Base-by-base conservation (phyloP, 1,284 basidiomycete species). In the Paramarasmius palmivorus region DNA sequence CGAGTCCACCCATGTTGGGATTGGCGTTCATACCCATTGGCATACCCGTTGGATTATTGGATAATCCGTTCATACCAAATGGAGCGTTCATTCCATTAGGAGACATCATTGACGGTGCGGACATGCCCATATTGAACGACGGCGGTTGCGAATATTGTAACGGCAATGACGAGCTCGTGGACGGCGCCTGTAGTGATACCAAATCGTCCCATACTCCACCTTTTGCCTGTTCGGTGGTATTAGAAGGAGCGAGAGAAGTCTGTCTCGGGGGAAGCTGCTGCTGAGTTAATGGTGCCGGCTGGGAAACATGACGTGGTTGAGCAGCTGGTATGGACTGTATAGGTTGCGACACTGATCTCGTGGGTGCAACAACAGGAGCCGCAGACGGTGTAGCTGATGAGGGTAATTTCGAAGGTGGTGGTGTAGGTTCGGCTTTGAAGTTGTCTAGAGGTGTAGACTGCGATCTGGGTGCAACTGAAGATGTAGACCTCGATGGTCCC, bases 171-270 rank as follows among this genome's bases (percentile, higher is more conserved):
- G 81, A 77, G 39, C 70, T 72, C 34, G 73, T 61, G 1, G 76
- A 65, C 4, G 78, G 66, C 2, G 59, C 66, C 56, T 81, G 77
- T 15, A 84, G 65, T 12, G 79, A 77, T 26, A 77, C 67, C 19
- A 85, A 70, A 60, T 84, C 81, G 37, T 76, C 69, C 82, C 79
- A 84, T 8, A 77, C 71, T 34, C 74, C 69, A 20, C 65, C 69
- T 22, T 62, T 36, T 3, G 55, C 26, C 35, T 23, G 22, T 14
- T 40, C 25, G 32, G 36, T 17, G n/a, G 41, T 22, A 7, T n/a
- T n/a, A 26, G 44, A 14, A 26, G 29, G 22, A 17, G 14, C 34
- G 41, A 45, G 32, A 12, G 62, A 59, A 17, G 59, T 59, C 42
- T 60, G 65, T 9, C 52, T 47, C 10, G 57, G 57, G 19, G 61